Conservation (phyloP, 306 rosid species). For the Ziziphus jujuba region DNA sequence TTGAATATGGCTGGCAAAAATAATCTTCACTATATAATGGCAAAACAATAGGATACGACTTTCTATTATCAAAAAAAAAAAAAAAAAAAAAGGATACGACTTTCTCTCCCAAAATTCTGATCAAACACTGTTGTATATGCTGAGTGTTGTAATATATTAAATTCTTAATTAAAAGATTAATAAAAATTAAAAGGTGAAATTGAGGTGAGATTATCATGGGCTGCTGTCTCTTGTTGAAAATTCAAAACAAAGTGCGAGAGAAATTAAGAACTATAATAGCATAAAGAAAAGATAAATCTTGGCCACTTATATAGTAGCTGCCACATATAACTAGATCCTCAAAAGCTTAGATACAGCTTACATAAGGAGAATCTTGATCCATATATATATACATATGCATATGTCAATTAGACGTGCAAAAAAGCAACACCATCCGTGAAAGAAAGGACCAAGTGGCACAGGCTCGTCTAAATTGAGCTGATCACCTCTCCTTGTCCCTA, state of each 20-base stretch:
- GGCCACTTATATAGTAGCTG: no score
- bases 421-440: conserved; percentile 23
- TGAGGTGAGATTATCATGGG: conserved; percentile 22
- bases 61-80: no score
- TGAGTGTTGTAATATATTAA: conserved; percentile 5
- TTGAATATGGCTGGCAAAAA: no score
- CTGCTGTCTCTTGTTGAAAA: conserved; percentile 1
- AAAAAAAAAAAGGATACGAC: no score
- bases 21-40: no score
- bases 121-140: conserved; percentile 18
- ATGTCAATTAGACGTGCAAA: conserved; percentile 22
- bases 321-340: no score
- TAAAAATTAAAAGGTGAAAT: conserved; percentile 31
- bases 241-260: conserved; percentile 4
- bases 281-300: no score
- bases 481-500: conserved; percentile 11
- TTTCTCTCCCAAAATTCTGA: background rate
- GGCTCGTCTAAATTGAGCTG: conserved; percentile 19
- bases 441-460: conserved; percentile 36
- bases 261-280: background rate
- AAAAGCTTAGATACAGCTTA: no score
- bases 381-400: background rate
- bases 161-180: conserved; percentile 9
- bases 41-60: no score
- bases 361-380: no score